Evolutionary conservation across 2,329 filamentous ascomycete species (phyloP), one percentile per base, ranked within the genome.

Genomic region (Aspergillus flavus): DNA sequence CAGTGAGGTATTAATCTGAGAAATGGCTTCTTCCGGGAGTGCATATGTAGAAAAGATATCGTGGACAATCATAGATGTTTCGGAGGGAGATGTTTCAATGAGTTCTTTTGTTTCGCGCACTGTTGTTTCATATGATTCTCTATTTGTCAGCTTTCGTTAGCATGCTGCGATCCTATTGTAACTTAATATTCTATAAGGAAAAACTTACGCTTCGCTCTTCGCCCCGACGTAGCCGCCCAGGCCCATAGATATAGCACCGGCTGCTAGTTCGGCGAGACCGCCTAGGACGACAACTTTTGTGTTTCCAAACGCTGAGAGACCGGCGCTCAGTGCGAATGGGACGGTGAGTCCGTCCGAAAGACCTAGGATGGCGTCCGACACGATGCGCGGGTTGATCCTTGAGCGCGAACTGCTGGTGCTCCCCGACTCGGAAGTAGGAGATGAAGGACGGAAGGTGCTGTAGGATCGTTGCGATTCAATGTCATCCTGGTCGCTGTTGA

Each of bases 301-400:
- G 71, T 86, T 82, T 41, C 88, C 88, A 28, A 91, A 81, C 6
- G 79, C 80, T 5, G 75, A 79, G 60, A 94, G 83, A 32, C 91
- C 91, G 0, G 91, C 91, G 0, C 89, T 92, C 59, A 94, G 80
- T 11, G 91, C 91, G 67, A 94, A 94, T 1, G 91, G 91, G 0
- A 94, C 91, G 0, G 91, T 94, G 65, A 94, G 81, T 4, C 91
- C 91, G 73, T 94, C 91, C 1, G 91, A 89, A 68, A 93, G 87
- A 41, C 91, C 91, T 64, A 93, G 87, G 65, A 91, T 92, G 64
- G 88, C 83, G 76, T 92, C 83, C 4, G 82, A 82, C 52, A 85
- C 76, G 53, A 82, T 79, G 23, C 82, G 77, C 7, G 79, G 76
- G 65, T 80, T 78, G 62, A 80, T 72, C 32, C 77, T 75, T 16